These are phyloP conservation scores for Mortierella sp. DNA, from an alignment of 371 early-diverging fungal species.

Conservation along the genomic window DNA sequence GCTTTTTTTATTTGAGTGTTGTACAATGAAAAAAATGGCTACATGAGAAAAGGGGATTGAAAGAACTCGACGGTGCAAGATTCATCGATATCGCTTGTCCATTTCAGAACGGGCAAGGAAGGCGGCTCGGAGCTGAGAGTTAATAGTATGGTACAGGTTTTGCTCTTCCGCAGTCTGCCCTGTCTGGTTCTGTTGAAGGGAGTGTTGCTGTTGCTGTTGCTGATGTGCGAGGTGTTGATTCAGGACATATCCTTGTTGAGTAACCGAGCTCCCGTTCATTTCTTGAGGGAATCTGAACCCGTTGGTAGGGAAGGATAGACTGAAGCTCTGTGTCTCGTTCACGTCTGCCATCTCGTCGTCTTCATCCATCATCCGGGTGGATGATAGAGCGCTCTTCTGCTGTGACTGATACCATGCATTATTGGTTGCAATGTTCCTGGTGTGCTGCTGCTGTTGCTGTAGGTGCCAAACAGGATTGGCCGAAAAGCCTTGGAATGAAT, in stretches of 20 bases:
- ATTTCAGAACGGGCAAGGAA: slow-evolving; percentile 41
- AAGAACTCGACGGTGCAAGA: neutral
- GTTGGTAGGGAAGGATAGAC: no score
- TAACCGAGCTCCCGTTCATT: neutral
- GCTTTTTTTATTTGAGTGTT: neutral
- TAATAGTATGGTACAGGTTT: slow-evolving; percentile 42
- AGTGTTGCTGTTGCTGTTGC: slow-evolving; percentile 8
- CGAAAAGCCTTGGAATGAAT: neutral
- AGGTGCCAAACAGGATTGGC: neutral
- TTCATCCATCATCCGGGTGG: neutral
- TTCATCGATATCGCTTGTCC: slow-evolving; percentile 28
- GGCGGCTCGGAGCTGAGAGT: slow-evolving; percentile 53
- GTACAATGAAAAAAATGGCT: neutral
- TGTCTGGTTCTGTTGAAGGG: slow-evolving; percentile 12
- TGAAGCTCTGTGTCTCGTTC: neutral
- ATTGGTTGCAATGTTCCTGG: neutral
- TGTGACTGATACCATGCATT: neutral
- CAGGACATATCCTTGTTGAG: slow-evolving; percentile 1
- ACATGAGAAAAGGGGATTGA: neutral
- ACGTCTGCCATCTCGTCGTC: slow-evolving; percentile 15
- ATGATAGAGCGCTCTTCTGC: neutral
- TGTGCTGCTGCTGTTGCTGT: slow-evolving; percentile 20
- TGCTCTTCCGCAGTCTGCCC: neutral
- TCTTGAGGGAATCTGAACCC: neutral
- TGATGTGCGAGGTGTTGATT: neutral